Conservation (phyloP, 2,329 filamentous ascomycete species). For the Neurospora crassa region DNA sequence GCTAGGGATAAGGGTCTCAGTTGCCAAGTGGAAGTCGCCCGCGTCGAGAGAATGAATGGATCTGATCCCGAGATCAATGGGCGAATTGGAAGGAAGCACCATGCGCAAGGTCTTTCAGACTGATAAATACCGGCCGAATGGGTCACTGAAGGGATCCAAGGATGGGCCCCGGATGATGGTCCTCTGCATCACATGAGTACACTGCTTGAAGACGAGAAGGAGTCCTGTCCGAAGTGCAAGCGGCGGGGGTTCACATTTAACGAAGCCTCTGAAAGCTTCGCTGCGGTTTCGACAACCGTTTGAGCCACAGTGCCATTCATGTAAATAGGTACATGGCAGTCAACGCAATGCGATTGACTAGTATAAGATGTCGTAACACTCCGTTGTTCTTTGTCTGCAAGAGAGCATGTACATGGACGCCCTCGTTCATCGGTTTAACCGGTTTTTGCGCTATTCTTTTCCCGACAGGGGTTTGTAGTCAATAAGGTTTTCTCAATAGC, state of each 20-base stretch:
- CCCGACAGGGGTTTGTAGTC: no score
- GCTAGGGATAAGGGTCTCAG: background rate
- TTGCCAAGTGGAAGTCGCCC: background rate
- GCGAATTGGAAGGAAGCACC: background rate
- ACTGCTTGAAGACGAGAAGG: background rate
- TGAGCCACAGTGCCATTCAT: background rate
- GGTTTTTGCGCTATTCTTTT: no score
- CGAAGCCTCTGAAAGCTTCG: background rate
- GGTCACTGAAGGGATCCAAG: background rate
- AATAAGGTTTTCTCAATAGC: no score
- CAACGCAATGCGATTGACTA: background rate
- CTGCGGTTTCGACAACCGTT: background rate
- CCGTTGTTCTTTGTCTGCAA: background rate
- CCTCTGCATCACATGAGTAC: background rate
- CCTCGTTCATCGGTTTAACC: background rate
- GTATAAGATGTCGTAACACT: background rate
- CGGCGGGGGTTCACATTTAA: background rate
- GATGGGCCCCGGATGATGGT: background rate
- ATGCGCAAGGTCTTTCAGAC: background rate
- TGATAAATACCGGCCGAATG: background rate
- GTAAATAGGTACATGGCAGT: background rate
- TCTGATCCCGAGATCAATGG: background rate
- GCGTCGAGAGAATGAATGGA: background rate
- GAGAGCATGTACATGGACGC: background rate
- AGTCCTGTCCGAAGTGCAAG: background rate